Percentiles rank a stretch among this genome's conserved stretches.
phyloP scores from a whole-genome alignment of 805 yeast genomes.

The Candida dajiaensis region DNA sequence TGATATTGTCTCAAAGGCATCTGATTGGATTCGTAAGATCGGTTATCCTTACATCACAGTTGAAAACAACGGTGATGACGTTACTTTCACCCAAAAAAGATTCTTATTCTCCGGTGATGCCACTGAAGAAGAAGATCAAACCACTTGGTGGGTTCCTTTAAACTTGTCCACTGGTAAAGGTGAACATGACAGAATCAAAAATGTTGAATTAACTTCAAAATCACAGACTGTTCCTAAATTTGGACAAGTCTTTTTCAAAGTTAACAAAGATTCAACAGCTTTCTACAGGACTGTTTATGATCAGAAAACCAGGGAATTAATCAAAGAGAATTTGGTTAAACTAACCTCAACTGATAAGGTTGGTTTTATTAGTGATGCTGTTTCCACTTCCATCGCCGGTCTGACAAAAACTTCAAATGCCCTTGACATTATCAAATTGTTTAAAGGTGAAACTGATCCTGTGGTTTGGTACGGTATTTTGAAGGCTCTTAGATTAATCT shows the following conservation, averaged over 20 bases:
- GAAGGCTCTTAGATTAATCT: conserved; percentile 38
- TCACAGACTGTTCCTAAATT: conserved; percentile 39
- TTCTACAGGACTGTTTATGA: conserved; percentile 69
- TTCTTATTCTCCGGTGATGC: conserved; percentile 73
- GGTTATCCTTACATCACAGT: conserved; percentile 74
- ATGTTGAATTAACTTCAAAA: conserved; percentile 42
- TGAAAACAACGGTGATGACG: conserved; percentile 42
- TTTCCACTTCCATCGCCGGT: conserved; percentile 64
- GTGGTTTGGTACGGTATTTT: conserved; percentile 62
- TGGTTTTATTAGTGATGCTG: conserved; percentile 71
- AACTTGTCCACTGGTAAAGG: conserved; percentile 35
- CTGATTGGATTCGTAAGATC: conserved; percentile 70
- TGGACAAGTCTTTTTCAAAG: conserved; percentile 48
- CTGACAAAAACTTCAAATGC: conserved; percentile 54
- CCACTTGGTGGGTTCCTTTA: conserved; percentile 61
- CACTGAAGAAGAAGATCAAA: conserved; percentile 59
- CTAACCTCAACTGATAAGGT: conserved; percentile 68
- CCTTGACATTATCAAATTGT: conserved; percentile 47
- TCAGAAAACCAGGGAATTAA: conserved; percentile 52
- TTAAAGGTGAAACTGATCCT: conserved; percentile 54
- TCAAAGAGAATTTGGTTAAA: conserved; percentile 49
- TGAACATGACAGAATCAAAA: conserved; percentile 49
- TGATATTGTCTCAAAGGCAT: conserved; percentile 65
- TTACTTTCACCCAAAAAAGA: conserved; percentile 63
- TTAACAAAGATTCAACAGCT: conserved; percentile 70